A percentile compares a stretch with the other conserved stretches of the same genome.
Conservation (phyloP, 257 asterid species). For the Anisodus acutangulus region DNA sequence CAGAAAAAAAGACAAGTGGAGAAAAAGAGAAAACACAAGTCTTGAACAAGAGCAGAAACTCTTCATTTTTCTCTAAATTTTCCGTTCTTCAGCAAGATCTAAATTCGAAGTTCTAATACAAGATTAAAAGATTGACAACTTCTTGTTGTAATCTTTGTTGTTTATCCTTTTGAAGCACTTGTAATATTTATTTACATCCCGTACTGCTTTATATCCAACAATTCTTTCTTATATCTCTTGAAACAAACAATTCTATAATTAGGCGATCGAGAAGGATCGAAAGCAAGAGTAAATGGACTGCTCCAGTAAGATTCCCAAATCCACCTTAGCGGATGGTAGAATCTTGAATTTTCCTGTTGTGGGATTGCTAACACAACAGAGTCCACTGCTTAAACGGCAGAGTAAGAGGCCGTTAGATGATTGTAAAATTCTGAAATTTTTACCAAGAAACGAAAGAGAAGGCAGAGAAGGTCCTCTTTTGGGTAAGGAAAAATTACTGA, state of each 20-base stretch:
- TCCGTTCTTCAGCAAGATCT: too few species aligned
- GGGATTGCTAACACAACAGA: slow-evolving; percentile 21
- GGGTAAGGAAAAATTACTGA: neutral
- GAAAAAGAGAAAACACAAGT: too few species aligned
- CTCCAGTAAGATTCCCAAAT: neutral
- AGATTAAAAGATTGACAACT: too few species aligned
- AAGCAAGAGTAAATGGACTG: neutral
- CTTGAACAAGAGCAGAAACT: too few species aligned
- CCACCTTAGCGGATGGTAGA: neutral
- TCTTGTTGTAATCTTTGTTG: too few species aligned
- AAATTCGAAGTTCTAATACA: too few species aligned
- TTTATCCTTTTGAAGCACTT: too few species aligned
- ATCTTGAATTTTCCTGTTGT: neutral
- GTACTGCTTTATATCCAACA: too few species aligned
- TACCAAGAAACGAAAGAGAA: neutral
- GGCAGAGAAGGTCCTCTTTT: neutral
- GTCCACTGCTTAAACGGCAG: neutral
- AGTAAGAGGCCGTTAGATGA: slow-evolving; percentile 29
- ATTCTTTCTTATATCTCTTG: neutral
- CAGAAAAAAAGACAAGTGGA: too few species aligned
- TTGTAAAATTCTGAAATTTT: neutral
- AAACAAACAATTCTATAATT: neutral
- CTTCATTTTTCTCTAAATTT: too few species aligned
- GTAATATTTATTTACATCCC: too few species aligned
- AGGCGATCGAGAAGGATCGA: neutral